phyloP scores from a whole-genome alignment of 1,284 basidiomycete genomes.

The Cryptococcus sp. region DNA sequence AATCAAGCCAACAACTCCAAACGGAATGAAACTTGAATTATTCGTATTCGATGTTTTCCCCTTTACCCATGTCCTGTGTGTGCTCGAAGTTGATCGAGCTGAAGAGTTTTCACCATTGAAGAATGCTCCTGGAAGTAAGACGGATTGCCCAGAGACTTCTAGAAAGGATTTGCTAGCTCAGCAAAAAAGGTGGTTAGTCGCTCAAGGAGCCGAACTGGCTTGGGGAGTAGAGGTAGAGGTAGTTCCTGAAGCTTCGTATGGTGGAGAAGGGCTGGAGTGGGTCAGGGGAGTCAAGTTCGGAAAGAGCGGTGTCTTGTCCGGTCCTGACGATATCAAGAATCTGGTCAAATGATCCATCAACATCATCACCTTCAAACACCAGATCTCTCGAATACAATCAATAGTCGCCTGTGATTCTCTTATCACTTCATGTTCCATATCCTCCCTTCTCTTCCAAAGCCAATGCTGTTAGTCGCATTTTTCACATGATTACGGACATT shows the following conservation, averaged over 20 bases:
- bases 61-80: slow-evolving; percentile 74
- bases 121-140: slow-evolving; percentile 90
- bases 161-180: slow-evolving; percentile 85
- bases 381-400: not conserved
- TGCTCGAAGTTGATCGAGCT: slow-evolving; percentile 80
- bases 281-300: slow-evolving; percentile 73
- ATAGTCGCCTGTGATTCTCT: too few relatives aligned
- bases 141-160: slow-evolving; percentile 89
- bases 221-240: slow-evolving; percentile 73
- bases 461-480: not conserved
- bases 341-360: not conserved
- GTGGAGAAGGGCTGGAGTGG: slow-evolving; percentile 81
- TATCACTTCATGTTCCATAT: not conserved
- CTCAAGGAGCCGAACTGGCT: slow-evolving; percentile 67
- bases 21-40: slow-evolving; percentile 98
- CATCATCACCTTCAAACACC: not conserved
- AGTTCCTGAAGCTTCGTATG: slow-evolving; percentile 81
- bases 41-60: slow-evolving; percentile 99
- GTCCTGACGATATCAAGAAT: not conserved
- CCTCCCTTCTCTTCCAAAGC: not conserved
- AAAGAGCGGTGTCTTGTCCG: slow-evolving; percentile 45
- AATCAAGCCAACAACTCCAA: slow-evolving; percentile 81
- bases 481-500: not conserved
- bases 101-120: slow-evolving; percentile 97
- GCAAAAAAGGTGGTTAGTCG: slow-evolving; percentile 77